Evolutionary conservation across 305 asterid genomes (phyloP), one percentile per base, ranked within the genome.

Genomic region (Solanum aculeatissimum): DNA sequence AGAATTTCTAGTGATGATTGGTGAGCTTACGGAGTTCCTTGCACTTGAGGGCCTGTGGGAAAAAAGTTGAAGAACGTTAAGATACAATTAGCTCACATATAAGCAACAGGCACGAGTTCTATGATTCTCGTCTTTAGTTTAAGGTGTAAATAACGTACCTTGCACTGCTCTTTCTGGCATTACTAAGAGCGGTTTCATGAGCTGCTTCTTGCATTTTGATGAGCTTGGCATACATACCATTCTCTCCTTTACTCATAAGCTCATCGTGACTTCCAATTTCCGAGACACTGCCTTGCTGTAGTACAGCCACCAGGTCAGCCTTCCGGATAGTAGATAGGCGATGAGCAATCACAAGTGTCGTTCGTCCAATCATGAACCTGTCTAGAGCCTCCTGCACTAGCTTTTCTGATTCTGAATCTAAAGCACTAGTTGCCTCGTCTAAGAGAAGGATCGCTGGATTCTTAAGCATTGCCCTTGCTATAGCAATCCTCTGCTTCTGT

Each of bases 351-450:
- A 97, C 97, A 3, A 97, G 94, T 32, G 99, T 97, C 13, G 99
- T 95, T 85, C 99, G 92, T 80, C 99, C 99, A 14, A 95, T 95
- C 99, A 95, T 95, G 93, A 97, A 97, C 43, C 99, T 96, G 69
- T 97, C 99, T 3, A 97, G 92, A 51, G 99, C 99, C 88, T 97
- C 99, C 85, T 97, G 99, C 85, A 97, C 99, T 23, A 97, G 91
- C 90, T 97, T 97, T 70, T 97, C 99, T 0, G 99, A 97, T 90
- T 97, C 99, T 3, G 94, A 90, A 70, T 91, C 93, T 83, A 91
- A 72, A 29, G 93, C 93, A 32, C 93, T 91, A 10, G 93, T 91
- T n/a, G 93, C 93, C 83, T 91, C 93, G 1, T 91, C 93, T 80
- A 91, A 55, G 8, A 91, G 91, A 70, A 91, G 88, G 82, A 91